Percentiles rank a stretch among this genome's conserved stretches.
Evolutionary conservation across 163 green algal genomes (phyloP).

Genomic region (Scenedesmus sp.): DNA sequence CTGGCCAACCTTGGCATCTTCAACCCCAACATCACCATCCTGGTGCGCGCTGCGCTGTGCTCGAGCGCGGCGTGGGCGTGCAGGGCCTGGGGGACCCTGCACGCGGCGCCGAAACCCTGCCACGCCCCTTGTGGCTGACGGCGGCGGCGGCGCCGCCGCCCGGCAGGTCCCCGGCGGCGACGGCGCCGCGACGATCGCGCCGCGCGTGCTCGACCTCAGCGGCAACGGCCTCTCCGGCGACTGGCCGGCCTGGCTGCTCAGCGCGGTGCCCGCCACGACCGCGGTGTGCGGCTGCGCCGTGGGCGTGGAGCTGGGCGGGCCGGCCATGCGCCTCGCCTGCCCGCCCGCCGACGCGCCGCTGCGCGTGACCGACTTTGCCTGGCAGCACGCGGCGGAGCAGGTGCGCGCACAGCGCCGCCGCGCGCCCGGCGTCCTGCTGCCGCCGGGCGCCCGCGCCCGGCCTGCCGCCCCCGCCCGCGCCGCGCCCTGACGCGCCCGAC

Average conservation of each 20-base stretch:
- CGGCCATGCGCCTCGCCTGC: slow-evolving; percentile 17
- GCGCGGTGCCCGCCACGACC: slow-evolving; percentile 13
- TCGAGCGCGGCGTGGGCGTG: no score
- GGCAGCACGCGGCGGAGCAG: slow-evolving; percentile 20
- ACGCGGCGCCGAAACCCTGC: no score
- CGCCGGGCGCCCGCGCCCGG: no score
- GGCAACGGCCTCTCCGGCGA: slow-evolving; percentile 11
- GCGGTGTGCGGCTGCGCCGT: slow-evolving; percentile 9
- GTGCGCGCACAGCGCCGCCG: no score
- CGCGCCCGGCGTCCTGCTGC: no score
- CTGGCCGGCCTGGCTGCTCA: slow-evolving; percentile 37
- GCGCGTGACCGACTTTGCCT: slow-evolving; percentile 5
- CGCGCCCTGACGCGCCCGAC: no score
- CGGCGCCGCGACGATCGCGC: background rate
- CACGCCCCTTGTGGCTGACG: no score
- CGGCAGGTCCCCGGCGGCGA: background rate
- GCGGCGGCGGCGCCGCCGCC: no score
- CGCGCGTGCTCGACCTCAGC: slow-evolving; percentile 18
- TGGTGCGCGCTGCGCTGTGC: no score
- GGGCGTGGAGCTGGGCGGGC: background rate
- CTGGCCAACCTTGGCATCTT: slow-evolving; percentile 19
- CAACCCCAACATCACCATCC: slow-evolving; percentile 29
- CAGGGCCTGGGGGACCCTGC: no score
- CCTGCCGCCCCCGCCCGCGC: no score
- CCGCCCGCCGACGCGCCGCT: background rate